These are phyloP conservation scores for Davidsoniella virescens DNA, from an alignment of 2,329 filamentous ascomycete species.

Conservation along the genomic window DNA sequence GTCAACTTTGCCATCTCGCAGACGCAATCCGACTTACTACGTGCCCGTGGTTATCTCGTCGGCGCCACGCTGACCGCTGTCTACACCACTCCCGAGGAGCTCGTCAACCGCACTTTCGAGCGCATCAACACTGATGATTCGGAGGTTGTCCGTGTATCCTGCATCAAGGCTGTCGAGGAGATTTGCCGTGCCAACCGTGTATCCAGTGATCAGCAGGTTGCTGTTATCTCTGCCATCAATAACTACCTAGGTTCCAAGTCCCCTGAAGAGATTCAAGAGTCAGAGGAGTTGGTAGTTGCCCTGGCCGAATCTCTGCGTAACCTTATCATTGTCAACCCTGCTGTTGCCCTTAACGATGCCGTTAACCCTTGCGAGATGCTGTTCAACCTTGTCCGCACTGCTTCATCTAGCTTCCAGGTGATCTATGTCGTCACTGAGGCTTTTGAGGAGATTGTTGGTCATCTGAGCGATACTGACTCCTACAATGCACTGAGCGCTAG, in stretches of 20 bases:
- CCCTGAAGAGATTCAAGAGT: constrained; percentile 66
- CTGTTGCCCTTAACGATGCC: constrained; percentile 54
- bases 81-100: constrained; percentile 43
- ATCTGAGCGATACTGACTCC: constrained; percentile 47
- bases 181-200: constrained; percentile 39
- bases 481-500: constrained; percentile 71
- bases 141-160: constrained; percentile 83
- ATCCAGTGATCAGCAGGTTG: constrained; percentile 38
- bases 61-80: constrained; percentile 64
- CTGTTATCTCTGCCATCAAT: constrained; percentile 45
- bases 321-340: constrained; percentile 64
- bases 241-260: constrained; percentile 69
- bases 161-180: constrained; percentile 69
- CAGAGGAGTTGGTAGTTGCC: constrained; percentile 82
- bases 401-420: constrained; percentile 80
- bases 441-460: constrained; percentile 71
- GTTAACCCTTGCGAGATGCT: constrained; percentile 65
- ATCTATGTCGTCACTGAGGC: constrained; percentile 76
- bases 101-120: constrained; percentile 58
- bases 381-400: constrained; percentile 77
- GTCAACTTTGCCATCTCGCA: constrained; percentile 61
- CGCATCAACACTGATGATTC: constrained; percentile 60
- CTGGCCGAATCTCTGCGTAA: constrained; percentile 74
- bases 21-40: constrained; percentile 56
- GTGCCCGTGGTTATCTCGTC: constrained; percentile 74